Evolutionary conservation across 805 yeast species (phyloP).

Genomic region (Lachancea dasiensis): DNA sequence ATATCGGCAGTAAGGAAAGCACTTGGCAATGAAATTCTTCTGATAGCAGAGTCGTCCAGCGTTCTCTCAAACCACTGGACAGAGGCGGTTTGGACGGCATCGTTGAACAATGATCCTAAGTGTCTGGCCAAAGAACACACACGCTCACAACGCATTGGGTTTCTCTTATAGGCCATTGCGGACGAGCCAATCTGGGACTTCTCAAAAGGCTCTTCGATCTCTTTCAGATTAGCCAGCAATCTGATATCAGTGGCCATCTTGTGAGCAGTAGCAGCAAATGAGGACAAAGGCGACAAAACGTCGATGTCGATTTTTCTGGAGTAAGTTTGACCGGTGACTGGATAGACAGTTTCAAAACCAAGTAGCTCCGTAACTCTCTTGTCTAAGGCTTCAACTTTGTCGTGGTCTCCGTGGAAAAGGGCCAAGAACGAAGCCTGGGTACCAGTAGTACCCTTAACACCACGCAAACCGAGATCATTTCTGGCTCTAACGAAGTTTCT

Average conservation of each 20-base stretch:
- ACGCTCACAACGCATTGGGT: conserved; percentile 99
- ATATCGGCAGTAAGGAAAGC: conserved; percentile 97
- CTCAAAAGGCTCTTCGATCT: conserved; percentile 97
- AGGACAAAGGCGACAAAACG: conserved; percentile 83
- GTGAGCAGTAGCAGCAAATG: conserved; percentile 94
- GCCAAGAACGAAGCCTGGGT: conserved; percentile 96
- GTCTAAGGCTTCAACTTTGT: conserved; percentile 89
- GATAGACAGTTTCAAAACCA: conserved; percentile 93
- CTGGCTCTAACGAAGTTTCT: conserved; percentile 94
- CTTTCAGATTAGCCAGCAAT: conserved; percentile 92
- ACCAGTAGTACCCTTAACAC: conserved; percentile 99
- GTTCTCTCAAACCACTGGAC: conserved; percentile 99
- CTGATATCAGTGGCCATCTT: conserved; percentile 97
- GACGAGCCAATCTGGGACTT: conserved; percentile 96
- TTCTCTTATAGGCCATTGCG: conserved; percentile 99
- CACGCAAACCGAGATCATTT: conserved; percentile 92
- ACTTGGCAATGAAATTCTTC: conserved; percentile 93
- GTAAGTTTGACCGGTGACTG: conserved; percentile 98
- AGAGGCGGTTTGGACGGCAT: conserved; percentile 93
- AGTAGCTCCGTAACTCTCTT: conserved; percentile 85
- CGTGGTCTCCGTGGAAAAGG: conserved; percentile 94
- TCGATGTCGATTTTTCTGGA: conserved; percentile 97
- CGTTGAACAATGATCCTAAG: conserved; percentile 82
- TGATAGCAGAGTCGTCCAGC: conserved; percentile 94
- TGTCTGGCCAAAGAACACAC: conserved; percentile 98